Percentiles rank a stretch among this genome's conserved stretches.
These are phyloP conservation scores for Tricholoma sp. DNA, from an alignment of 768 basidiomycete species.

Conservation along the genomic window DNA sequence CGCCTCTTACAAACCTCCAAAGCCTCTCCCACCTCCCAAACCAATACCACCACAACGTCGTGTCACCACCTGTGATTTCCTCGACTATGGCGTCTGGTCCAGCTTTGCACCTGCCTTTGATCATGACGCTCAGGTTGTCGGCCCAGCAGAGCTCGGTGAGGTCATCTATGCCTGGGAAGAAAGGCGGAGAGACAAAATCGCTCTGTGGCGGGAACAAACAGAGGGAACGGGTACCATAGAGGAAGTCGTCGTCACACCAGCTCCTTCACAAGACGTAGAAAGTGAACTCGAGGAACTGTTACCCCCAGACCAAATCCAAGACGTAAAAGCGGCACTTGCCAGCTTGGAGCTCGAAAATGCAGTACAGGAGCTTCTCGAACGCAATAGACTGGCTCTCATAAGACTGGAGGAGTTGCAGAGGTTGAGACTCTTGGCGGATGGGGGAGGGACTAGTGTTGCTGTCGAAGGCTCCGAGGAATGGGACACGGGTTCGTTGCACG, in stretches of 20 bases:
- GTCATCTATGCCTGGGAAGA: slow-evolving; percentile 48
- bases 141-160: slow-evolving; percentile 56
- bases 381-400: slow-evolving; percentile 58
- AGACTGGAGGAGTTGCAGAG: slow-evolving; percentile 65
- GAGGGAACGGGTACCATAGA: slow-evolving; percentile 22
- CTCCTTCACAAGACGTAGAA: slow-evolving; percentile 24
- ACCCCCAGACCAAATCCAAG: slow-evolving; percentile 46
- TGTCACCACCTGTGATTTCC: slow-evolving; percentile 60
- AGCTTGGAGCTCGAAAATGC: slow-evolving; percentile 64
- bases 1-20: slow-evolving; percentile 49
- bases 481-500: slow-evolving; percentile 59
- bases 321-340: slow-evolving; percentile 56
- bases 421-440: slow-evolving; percentile 43
- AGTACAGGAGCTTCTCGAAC: slow-evolving; percentile 61
- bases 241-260: slow-evolving; percentile 16
- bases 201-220: slow-evolving; percentile 20
- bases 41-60: slow-evolving; percentile 45
- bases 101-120: slow-evolving; percentile 80
- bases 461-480: slow-evolving; percentile 77
- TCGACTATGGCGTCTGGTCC: slow-evolving; percentile 74
- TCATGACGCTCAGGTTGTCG: slow-evolving; percentile 70
- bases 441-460: slow-evolving; percentile 37
- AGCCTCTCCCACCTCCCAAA: slow-evolving; percentile 34
- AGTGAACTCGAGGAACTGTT: slow-evolving; percentile 49
- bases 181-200: slow-evolving; percentile 28